These are phyloP conservation scores for Thymus quinquecostatus DNA, from an alignment of 257 asterid species.

Conservation along the genomic window DNA sequence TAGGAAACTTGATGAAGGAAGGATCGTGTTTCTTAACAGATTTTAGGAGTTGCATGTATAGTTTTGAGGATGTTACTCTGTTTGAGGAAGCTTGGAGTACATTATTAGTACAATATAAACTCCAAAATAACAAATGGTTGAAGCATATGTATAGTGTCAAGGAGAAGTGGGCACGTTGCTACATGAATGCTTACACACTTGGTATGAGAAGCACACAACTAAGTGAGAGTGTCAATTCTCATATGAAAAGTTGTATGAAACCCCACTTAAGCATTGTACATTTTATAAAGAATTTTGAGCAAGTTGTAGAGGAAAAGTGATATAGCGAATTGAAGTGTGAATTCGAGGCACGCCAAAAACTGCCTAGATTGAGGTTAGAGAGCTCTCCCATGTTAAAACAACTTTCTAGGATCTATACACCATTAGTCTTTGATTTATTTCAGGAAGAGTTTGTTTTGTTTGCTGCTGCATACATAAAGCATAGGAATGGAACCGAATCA, in stretches of 20 bases:
- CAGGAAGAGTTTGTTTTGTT: neutral
- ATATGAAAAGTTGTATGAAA: neutral
- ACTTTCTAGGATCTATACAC: neutral
- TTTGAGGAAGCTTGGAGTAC: neutral
- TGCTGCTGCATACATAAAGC: neutral
- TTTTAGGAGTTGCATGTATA: slow-evolving; percentile 15
- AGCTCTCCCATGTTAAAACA: neutral
- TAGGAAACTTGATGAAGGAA: slow-evolving; percentile 5
- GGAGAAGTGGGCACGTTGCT: neutral
- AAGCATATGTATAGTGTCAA: neutral
- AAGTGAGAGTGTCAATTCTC: slow-evolving; percentile 5
- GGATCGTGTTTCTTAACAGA: neutral
- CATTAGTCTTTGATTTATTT: neutral
- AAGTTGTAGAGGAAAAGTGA: neutral
- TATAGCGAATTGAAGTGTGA: neutral
- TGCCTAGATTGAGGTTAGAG: neutral
- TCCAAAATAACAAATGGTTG: neutral
- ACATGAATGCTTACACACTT: neutral
- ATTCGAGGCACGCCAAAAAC: neutral
- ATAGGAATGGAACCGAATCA: neutral
- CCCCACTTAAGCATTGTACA: neutral
- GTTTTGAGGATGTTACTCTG: neutral
- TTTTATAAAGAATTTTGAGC: neutral
- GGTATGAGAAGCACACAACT: neutral
- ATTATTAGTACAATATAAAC: neutral